Conservation (phyloP, 805 yeast species). For the Candida krabiensis region DNA sequence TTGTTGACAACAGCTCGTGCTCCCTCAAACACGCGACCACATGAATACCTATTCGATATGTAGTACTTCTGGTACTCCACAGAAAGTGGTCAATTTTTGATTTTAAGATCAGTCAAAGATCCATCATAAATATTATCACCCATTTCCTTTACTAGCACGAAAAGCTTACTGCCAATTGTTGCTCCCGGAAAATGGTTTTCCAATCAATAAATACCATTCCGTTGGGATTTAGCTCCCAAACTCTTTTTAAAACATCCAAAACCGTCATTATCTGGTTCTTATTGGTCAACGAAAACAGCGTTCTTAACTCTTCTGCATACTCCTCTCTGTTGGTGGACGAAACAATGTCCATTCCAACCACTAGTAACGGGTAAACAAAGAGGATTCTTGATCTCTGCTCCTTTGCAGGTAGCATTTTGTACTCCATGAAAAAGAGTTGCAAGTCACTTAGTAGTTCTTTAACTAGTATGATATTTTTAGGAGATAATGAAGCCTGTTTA, state of each 20-base stretch:
- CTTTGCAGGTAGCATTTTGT: neutral
- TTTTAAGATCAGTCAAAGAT: neutral
- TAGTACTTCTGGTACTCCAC: too few relatives aligned
- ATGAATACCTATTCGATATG: too few relatives aligned
- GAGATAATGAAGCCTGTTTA: constrained; percentile 13
- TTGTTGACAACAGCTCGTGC: too few relatives aligned
- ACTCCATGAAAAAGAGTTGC: constrained; percentile 1
- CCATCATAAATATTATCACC: too few relatives aligned
- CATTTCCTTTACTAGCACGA: constrained; percentile 1
- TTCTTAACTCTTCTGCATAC: constrained; percentile 4
- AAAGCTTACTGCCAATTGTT: neutral
- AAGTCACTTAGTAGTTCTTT: constrained; percentile 5
- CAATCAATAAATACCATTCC: constrained; percentile 14
- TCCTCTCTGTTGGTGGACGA: constrained; percentile 3
- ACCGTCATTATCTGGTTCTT: constrained; percentile 8
- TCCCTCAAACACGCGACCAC: too few relatives aligned
- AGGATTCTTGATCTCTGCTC: constrained; percentile 1
- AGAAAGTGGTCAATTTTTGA: neutral
- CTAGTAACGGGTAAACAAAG: constrained; percentile 10
- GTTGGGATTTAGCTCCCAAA: constrained; percentile 11
- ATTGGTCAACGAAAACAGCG: neutral
- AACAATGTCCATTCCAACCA: constrained; percentile 14
- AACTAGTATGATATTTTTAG: constrained; percentile 14
- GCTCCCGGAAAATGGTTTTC: constrained; percentile 3
- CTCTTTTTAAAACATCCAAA: constrained; percentile 3